Conservation (phyloP, 306 rosid genomes). For the Gastrolobium bilobum region DNA sequence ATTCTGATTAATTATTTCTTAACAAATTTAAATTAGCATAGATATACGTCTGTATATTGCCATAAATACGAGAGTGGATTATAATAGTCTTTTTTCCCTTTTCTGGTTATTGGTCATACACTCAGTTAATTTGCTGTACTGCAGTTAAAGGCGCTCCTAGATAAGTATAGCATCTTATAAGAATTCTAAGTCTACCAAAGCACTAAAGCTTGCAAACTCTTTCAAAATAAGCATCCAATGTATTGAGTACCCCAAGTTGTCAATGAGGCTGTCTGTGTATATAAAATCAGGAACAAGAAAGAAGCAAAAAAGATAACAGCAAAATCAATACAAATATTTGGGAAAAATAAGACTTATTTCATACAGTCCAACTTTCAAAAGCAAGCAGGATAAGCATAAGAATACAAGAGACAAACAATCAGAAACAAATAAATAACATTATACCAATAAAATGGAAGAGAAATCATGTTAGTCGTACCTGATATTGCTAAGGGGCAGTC, state of each 20-base stretch:
- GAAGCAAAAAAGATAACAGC: slow-evolving; percentile 8
- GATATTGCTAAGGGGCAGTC: slow-evolving; percentile 76
- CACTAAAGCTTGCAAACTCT: slow-evolving; percentile 12
- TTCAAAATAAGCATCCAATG: background rate
- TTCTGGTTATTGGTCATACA: background rate
- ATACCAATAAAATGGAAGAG: slow-evolving; percentile 32
- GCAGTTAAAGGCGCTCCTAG: slow-evolving; percentile 4
- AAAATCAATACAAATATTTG: background rate
- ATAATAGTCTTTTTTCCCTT: background rate
- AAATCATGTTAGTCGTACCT: slow-evolving; percentile 56
- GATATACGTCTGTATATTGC: slow-evolving; percentile 18
- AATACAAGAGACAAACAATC: slow-evolving; percentile 29
- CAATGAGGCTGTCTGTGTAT: background rate
- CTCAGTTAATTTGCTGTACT: background rate
- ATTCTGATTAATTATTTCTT: slow-evolving; percentile 13
- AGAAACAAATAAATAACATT: slow-evolving; percentile 18
- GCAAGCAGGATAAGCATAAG: slow-evolving; percentile 6
- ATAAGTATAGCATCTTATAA: slow-evolving; percentile 5
- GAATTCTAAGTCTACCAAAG: slow-evolving; percentile 2
- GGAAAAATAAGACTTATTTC: background rate
- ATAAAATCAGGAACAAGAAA: background rate
- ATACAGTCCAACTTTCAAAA: slow-evolving; percentile 9
- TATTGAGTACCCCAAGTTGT: background rate
- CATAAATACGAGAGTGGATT: background rate
- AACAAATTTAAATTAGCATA: slow-evolving; percentile 26